Evolutionary conservation across 192 early-diverging fungal genomes (phyloP).

Genomic region (Backusella westeae): DNA sequence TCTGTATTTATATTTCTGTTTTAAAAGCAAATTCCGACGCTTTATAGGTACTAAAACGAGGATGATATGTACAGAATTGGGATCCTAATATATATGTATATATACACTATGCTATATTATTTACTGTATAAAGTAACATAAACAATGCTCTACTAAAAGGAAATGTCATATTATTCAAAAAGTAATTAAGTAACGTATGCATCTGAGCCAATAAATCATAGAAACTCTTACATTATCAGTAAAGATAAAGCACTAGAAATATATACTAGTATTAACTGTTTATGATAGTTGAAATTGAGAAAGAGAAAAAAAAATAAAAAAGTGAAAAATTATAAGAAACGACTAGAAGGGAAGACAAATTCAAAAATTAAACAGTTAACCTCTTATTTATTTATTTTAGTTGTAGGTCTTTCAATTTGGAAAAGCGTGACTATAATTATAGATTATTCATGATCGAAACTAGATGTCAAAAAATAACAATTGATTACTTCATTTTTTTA

Average conservation of each 20-base stretch:
- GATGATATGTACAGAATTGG: not conserved
- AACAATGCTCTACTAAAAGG: not conserved
- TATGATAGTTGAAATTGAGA: not conserved
- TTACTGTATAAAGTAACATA: not conserved
- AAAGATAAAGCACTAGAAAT: not conserved
- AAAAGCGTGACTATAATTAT: not conserved
- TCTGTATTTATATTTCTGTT: not conserved
- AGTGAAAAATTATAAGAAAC: not conserved
- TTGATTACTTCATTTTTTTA: not conserved
- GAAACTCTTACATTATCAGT: not conserved
- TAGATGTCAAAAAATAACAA: not conserved
- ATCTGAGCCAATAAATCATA: not conserved
- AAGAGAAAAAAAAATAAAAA: not conserved
- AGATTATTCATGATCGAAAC: not conserved
- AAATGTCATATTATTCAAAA: not conserved
- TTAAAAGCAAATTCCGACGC: not conserved
- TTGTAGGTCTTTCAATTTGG: not conserved
- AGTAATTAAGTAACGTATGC: not conserved
- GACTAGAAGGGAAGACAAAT: not conserved
- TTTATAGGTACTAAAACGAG: not conserved
- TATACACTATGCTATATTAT: not conserved
- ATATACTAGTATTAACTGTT: not conserved
- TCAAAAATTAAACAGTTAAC: not conserved
- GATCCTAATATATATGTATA: not conserved
- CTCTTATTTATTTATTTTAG: conserved; percentile 3